These are phyloP conservation scores for Spizellomyces sp. DNA, from an alignment of 192 early-diverging fungal species.

Conservation along the genomic window DNA sequence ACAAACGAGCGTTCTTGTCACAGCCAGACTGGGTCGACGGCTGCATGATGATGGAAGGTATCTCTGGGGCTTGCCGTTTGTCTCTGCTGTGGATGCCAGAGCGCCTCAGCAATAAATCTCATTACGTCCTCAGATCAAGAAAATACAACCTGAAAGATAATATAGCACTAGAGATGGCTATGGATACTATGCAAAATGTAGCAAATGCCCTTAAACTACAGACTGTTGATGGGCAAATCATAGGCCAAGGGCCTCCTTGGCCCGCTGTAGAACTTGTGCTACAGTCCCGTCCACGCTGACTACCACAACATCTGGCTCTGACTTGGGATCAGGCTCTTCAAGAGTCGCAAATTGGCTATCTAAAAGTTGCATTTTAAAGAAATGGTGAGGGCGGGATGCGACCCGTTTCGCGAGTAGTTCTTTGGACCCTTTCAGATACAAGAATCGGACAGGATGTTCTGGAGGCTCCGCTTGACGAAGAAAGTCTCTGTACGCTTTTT, in stretches of 20 bases:
- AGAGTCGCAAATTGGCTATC: slow-evolving; percentile 65
- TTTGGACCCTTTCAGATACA: slow-evolving; percentile 57
- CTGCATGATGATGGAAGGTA: no score
- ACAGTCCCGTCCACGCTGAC: slow-evolving; percentile 10
- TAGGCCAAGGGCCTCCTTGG: neutral
- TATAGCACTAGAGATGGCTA: no score
- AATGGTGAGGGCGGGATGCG: slow-evolving; percentile 55
- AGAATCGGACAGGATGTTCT: slow-evolving; percentile 23
- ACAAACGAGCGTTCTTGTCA: no score
- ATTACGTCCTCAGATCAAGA: no score
- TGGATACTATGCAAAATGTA: no score
- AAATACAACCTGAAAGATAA: no score
- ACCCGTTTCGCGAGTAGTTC: slow-evolving; percentile 52
- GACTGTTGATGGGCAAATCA: neutral
- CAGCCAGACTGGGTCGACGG: no score
- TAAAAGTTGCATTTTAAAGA: slow-evolving; percentile 54
- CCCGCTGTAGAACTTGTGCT: slow-evolving; percentile 13
- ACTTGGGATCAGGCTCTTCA: slow-evolving; percentile 50
- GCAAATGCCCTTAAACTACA: no score
- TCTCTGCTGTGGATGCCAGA: no score
- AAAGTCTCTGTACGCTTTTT: slow-evolving; percentile 65
- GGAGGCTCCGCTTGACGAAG: slow-evolving; percentile 39
- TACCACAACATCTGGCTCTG: slow-evolving; percentile 17
- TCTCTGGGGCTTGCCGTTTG: no score
- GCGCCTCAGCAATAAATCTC: no score